Conservation (phyloP, 2,329 filamentous ascomycete genomes). For the Apiospora sp. region DNA sequence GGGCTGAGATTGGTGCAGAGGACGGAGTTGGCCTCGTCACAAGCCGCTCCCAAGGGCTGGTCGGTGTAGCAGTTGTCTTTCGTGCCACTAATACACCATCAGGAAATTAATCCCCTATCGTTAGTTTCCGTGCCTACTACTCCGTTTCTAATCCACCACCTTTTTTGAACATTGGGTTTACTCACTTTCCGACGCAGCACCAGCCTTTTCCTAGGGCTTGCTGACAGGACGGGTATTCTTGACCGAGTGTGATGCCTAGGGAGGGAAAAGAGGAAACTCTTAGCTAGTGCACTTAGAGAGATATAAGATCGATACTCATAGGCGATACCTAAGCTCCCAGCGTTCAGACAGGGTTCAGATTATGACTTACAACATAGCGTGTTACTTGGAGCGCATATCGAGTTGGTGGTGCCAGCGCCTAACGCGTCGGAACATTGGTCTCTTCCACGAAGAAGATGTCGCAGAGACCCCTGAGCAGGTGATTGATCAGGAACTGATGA, state of each 20-base stretch:
- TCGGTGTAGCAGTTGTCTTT: slow-evolving; percentile 22
- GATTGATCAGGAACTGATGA: neutral
- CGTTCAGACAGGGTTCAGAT: neutral
- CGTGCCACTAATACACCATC: neutral
- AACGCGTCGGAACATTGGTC: slow-evolving; percentile 20
- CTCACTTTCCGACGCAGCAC: slow-evolving; percentile 25
- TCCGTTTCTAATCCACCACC: too few relatives aligned
- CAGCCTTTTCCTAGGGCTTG: slow-evolving; percentile 21
- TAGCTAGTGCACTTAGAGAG: neutral
- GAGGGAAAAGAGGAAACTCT: neutral
- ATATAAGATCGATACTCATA: neutral
- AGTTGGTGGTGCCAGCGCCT: neutral
- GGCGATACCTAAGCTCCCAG: neutral
- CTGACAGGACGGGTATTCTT: slow-evolving; percentile 18
- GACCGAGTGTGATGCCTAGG: neutral
- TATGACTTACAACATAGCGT: slow-evolving; percentile 16
- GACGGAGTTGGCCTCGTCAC: slow-evolving; percentile 12
- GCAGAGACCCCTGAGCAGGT: neutral
- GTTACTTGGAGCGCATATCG: slow-evolving; percentile 7
- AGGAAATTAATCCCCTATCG: neutral
- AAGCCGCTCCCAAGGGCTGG: neutral
- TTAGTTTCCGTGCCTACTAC: neutral
- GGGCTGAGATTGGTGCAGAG: slow-evolving; percentile 8
- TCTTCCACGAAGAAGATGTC: neutral
- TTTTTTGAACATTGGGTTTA: neutral